Evolutionary conservation across 2,329 filamentous ascomycete species (phyloP).

Genomic region (Fusarium sp.): DNA sequence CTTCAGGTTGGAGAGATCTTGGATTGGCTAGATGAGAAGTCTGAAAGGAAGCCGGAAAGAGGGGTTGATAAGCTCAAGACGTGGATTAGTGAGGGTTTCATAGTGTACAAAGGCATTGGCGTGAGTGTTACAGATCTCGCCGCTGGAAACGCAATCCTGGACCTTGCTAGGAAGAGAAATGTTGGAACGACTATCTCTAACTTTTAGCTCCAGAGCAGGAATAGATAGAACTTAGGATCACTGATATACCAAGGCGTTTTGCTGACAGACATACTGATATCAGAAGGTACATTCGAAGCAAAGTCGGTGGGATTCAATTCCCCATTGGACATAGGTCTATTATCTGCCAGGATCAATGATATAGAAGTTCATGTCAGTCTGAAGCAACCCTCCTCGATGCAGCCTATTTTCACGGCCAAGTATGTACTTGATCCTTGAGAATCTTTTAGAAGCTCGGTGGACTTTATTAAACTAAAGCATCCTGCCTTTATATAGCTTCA

Average conservation of each 20-base stretch:
- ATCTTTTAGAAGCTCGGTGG: accelerated
- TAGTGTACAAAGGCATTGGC: slow-evolving; percentile 43
- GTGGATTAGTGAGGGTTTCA: slow-evolving; percentile 37
- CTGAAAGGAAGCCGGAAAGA: neutral
- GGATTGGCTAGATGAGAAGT: neutral
- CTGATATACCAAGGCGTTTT: no score
- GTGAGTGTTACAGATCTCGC: slow-evolving; percentile 47
- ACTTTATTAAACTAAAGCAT: accelerated
- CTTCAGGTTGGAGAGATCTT: slow-evolving; percentile 66
- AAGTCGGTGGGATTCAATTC: accelerated
- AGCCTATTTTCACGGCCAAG: neutral
- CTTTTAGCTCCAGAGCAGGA: neutral
- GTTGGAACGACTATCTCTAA: slow-evolving; percentile 11
- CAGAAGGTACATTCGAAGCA: neutral
- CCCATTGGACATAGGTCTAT: neutral
- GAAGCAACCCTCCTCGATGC: neutral
- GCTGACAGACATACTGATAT: accelerated
- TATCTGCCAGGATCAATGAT: neutral
- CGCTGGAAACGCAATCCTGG: slow-evolving; percentile 43
- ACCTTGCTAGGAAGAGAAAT: slow-evolving; percentile 34
- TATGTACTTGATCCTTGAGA: neutral
- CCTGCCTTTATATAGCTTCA: neutral
- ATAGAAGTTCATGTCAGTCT: neutral
- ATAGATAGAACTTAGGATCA: neutral
- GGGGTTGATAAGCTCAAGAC: neutral